Base-by-base conservation (phyloP, 2,329 filamentous ascomycete species). In the Paraconiothyrium brasiliense region DNA sequence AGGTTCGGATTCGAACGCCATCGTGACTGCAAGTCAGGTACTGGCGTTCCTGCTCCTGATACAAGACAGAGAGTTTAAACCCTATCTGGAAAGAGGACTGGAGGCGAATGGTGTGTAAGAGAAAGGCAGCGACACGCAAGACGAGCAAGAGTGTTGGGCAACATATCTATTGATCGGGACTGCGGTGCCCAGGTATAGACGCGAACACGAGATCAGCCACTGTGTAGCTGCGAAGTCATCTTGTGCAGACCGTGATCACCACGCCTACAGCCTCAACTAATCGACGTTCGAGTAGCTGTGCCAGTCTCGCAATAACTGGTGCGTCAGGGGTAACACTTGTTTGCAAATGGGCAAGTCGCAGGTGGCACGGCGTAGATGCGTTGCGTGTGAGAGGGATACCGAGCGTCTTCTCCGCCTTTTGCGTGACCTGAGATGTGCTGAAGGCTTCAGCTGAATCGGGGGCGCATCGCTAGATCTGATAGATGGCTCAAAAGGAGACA, bases 331-430 rank as follows among this genome's bases (percentile, higher is more conserved):
- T 44, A 44, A 32, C 24, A 49, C 27, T 39, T 49, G 16, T 39
- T 6, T 24, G 20, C 24, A 32, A 39, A 10, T 37, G 34, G 27
- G 4, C 41, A 22, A 14, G 16, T 7, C 20, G 30, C 35, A 51
- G 30, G 47, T 32, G 22, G 14, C 32, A 46, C 22, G 47, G 47
- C 46, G 35, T 46, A 20, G 51, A 32, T 59, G 49, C 48, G 57
- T 11, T 43, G 57, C 39, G 39, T n/a, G 9, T 16, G 24, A 20
- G 48, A 47, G 49, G 50, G 4, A 16, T 11, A 59, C 48, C 10
- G 37, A 47, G 35, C 32, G 6, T 3, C n/a, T 50, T 51, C 56
- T 39, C 57, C 57, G 13, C 47, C 41, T 48, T 35, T 54, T 59
- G 49, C 48, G 57, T 16, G 22, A 54, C 57, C 48, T 48, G 27